Conservation (phyloP, 768 basidiomycete genomes). For the Leccinum longicurvipes region DNA sequence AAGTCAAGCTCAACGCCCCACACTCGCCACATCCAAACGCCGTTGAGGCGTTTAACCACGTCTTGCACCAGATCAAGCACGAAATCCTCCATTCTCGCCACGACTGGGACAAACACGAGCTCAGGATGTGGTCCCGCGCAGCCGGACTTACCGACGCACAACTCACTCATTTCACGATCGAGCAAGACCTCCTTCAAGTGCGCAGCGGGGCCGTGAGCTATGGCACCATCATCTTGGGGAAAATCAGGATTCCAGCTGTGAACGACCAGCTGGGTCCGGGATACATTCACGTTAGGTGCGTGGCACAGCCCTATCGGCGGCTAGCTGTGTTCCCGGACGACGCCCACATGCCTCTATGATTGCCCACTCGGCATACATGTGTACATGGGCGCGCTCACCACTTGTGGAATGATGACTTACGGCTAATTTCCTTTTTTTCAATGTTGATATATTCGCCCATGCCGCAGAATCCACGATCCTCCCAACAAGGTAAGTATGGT, state of each 20-base stretch:
- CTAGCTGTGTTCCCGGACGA: not conserved
- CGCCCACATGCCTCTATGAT: not conserved
- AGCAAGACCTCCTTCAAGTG: constrained; percentile 40
- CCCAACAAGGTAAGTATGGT: constrained; percentile 55
- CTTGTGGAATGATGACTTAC: constrained; percentile 11
- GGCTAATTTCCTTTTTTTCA: not conserved
- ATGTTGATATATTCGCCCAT: constrained; percentile 3
- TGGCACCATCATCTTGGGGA: constrained; percentile 72
- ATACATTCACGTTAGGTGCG: constrained; percentile 69
- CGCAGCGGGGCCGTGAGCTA: constrained; percentile 60
- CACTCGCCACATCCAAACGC: constrained; percentile 61
- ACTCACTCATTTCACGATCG: constrained; percentile 49
- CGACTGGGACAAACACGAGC: constrained; percentile 64
- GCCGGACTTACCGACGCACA: constrained; percentile 47
- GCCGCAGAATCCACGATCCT: constrained; percentile 68
- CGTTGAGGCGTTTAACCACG: constrained; percentile 59
- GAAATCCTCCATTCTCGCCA: constrained; percentile 64
- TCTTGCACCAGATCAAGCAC: constrained; percentile 56
- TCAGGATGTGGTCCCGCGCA: constrained; percentile 64
- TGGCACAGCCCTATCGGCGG: constrained; percentile 3
- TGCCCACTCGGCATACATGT: not conserved
- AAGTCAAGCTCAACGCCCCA: constrained; percentile 52
- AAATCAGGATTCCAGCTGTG: constrained; percentile 68
- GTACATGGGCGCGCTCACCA: constrained; percentile 7
- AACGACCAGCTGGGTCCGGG: constrained; percentile 60